Base-by-base conservation (phyloP, 2,329 filamentous ascomycete species). In the Alternaria arbusti region DNA sequence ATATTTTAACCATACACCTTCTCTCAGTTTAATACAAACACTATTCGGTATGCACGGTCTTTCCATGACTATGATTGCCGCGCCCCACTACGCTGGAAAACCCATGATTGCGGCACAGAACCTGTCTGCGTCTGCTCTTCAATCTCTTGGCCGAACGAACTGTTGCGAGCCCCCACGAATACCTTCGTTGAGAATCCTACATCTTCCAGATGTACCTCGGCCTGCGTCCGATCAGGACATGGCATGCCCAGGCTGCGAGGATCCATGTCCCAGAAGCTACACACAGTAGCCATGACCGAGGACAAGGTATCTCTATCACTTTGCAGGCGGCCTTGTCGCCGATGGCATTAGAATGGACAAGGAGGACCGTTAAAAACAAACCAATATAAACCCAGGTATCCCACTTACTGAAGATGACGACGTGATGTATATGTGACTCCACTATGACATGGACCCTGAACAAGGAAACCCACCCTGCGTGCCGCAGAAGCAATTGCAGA, bases 1-100 rank as follows among this genome's bases (percentile, higher is more conserved):
- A 67, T 63, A 58, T 68, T 26, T 70, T 74, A 72, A 74, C 70
- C 44, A 36, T 36, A 45, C 57, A 61, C 57, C 56, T 68, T 70
- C 54, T 54, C 62, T 55, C 51, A 46, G 44, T 54, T 55, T 66
- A 69, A 64, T 64, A 55, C 63, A 63, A 59, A 66, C 67, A 74
- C 47, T 78, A 79, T 79, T 73, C 71, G 76, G 76, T 79, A 79
- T 75, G 65, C 65, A 70, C 69, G 66, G 72, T 70, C 64, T 70
- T 67, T 58, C 59, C 52, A 54, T 59, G 23, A 46, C 28, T 57
- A 25, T 63, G 36, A 49, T 49, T 20, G 28, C 28, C 20, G 40
- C 13, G 32, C 50, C 30, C 9, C 20, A 32, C 49, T 43, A 57
- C 54, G 22, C 51, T 25, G 36, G 47, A 25, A n/a, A 57, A n/a